Percentiles rank a stretch among this genome's conserved stretches.
Conservation (phyloP, 78 protist species). For the Emiliania huxleyi region DNA sequence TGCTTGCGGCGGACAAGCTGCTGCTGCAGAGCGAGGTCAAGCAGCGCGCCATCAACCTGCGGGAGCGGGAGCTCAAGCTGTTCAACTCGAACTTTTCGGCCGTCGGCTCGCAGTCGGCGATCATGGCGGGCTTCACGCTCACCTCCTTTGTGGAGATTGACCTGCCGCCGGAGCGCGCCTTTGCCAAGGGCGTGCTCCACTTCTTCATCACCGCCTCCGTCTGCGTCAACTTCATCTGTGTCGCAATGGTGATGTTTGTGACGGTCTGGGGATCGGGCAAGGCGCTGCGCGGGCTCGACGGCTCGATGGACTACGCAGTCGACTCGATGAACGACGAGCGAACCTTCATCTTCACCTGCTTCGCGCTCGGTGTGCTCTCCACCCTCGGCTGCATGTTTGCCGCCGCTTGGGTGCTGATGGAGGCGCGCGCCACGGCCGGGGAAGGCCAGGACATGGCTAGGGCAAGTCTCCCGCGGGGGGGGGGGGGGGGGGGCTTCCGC, state of each 20-base stretch:
- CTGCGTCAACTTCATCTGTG: conserved; percentile 17
- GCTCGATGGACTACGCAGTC: conserved; percentile 9
- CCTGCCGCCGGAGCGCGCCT: neutral
- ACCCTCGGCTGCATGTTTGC: neutral
- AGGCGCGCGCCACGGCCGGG: too few species aligned
- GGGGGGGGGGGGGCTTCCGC: too few species aligned
- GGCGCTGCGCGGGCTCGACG: neutral
- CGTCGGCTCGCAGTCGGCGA: conserved; percentile 14
- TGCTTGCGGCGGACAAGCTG: conserved; percentile 12
- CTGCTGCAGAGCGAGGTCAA: neutral
- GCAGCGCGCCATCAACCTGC: neutral
- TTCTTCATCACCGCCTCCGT: conserved; percentile 2
- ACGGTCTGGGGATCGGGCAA: neutral
- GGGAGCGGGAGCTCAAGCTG: neutral
- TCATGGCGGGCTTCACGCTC: conserved; percentile 29
- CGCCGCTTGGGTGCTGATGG: neutral
- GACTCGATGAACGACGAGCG: neutral
- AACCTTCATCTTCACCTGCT: neutral
- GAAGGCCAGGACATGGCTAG: too few species aligned
- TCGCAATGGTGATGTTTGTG: neutral
- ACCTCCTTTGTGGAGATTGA: neutral
- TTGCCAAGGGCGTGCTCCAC: neutral
- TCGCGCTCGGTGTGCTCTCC: neutral
- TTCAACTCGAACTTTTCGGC: neutral
- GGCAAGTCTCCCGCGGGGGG: too few species aligned